Base-by-base conservation (phyloP, 208 protist genomes). In the Crithidia expoeki region DNA sequence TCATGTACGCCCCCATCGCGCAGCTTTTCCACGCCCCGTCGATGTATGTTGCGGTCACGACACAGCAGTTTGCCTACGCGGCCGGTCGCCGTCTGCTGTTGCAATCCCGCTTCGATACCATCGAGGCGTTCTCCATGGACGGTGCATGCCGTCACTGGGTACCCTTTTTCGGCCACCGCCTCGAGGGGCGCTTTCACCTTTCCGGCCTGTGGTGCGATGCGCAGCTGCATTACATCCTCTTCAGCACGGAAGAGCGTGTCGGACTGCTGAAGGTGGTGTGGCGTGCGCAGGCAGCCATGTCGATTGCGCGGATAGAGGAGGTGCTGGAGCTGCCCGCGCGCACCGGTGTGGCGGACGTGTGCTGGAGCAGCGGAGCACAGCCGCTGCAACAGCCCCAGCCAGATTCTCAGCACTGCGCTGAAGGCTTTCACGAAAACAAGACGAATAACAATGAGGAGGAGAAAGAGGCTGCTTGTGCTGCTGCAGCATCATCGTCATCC, bases 231-330 rank as follows among this genome's bases (percentile, higher is more conserved):
- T 86, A 87, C 66, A 76, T 96, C 12, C 71, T 91, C 47, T 86
- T 93, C 70, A 70, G 74, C n/a, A 96, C 92, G 38, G 89, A 94
- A 72, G 92, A 92, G 65, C 86, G 92, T 11, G 63, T 89, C 12
- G 85, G 85, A 16, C 44, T 96, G 51, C 34, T 85, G 58, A 66
- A 68, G 62, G 64, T 93, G 38, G 55, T 40, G 50, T 94, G 88
- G 89, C 66, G 76, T 17, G 74, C 72, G 9, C 79, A 85, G 46
- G 68, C 58, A n/a, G 80, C 80, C 19, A 60, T 85, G 64, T 58
- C 80, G 47, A 60, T 90, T 7, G 38, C 52, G 11, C 76, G 77
- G 14, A 74, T 93, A 14, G 83, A 93, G 65, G 83, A 86, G 70
- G 83, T 90, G 52, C 56, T 76, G 21, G 74, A 84, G 60, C 71